These are phyloP conservation scores for Lanmaoa pseudosensibilis DNA, from an alignment of 768 basidiomycete genomes.

Conservation along the genomic window DNA sequence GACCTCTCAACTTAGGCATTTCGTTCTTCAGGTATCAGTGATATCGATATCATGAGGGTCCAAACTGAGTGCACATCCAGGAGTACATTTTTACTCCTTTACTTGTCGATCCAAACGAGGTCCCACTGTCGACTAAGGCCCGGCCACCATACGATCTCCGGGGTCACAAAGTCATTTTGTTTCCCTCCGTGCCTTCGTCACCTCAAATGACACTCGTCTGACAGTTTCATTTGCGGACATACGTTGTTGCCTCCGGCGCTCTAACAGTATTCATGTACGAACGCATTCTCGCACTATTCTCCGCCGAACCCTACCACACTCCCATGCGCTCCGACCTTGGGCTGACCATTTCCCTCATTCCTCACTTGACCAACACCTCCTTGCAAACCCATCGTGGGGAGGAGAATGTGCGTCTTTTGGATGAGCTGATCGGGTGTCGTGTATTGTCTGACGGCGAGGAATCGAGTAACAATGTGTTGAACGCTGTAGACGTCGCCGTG, in stretches of 20 bases:
- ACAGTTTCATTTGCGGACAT: conserved; percentile 93
- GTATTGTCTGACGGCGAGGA: conserved; percentile 40
- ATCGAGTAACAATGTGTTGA: conserved; percentile 25
- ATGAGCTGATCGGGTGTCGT: conserved; percentile 71
- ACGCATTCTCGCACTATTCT: conserved; percentile 86
- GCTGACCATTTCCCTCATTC: conserved; percentile 41
- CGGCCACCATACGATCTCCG: conserved; percentile 27
- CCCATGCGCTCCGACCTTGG: conserved; percentile 40
- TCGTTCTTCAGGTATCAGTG: conserved; percentile 81
- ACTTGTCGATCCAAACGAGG: conserved; percentile 67
- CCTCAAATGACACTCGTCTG: conserved; percentile 12
- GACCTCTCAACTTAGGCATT: conserved; percentile 89
- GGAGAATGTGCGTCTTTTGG: conserved; percentile 71
- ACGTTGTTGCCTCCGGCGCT: conserved; percentile 76
- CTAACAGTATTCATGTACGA: conserved; percentile 79
- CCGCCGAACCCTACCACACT: conserved; percentile 62
- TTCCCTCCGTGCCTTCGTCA: not conserved
- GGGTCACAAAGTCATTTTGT: conserved; percentile 59
- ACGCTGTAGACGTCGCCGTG: conserved; percentile 40
- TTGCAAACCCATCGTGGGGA: conserved; percentile 71
- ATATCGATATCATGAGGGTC: conserved; percentile 5
- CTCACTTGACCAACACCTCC: conserved; percentile 92
- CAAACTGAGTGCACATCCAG: conserved; percentile 40
- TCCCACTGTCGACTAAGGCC: conserved; percentile 22
- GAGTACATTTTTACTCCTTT: conserved; percentile 83